These are phyloP conservation scores for Alternaria gansuensis DNA, from an alignment of 2,329 filamentous ascomycete genomes.

Conservation along the genomic window DNA sequence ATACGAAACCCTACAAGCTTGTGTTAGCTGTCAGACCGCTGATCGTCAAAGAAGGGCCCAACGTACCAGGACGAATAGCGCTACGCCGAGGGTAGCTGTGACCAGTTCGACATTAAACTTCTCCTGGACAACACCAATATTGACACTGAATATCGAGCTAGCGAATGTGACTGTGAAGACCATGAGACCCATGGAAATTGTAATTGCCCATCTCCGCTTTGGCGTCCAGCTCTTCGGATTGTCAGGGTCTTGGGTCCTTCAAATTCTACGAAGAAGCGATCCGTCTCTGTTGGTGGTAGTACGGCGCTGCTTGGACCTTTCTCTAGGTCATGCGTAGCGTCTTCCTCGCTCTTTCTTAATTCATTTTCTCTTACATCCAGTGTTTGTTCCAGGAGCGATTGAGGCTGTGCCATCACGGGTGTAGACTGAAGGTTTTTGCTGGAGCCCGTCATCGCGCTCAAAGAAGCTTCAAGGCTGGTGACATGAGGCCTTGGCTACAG, in stretches of 20 bases:
- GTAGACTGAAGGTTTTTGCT: neutral
- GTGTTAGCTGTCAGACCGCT: neutral
- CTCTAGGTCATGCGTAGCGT: constrained; percentile 18
- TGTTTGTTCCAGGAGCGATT: neutral
- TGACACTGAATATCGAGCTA: constrained; percentile 67
- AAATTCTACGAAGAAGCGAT: constrained; percentile 69
- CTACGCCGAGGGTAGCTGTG: constrained; percentile 60
- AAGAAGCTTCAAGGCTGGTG: neutral
- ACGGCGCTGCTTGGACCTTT: constrained; percentile 7
- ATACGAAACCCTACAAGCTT: constrained; percentile 58
- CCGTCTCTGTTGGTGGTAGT: constrained; percentile 27
- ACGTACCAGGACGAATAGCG: constrained; percentile 56
- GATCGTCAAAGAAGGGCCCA: neutral
- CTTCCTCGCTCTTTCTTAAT: constrained; percentile 20
- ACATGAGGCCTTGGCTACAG: neutral
- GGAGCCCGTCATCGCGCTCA: constrained; percentile 4
- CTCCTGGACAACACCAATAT: constrained; percentile 62
- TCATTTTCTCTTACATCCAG: neutral
- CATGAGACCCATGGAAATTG: constrained; percentile 66
- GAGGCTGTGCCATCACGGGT: neutral
- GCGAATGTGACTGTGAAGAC: constrained; percentile 57
- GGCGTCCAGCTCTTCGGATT: constrained; percentile 75
- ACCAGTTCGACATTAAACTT: constrained; percentile 59
- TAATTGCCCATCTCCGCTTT: constrained; percentile 73
- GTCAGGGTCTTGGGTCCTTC: constrained; percentile 76